These are phyloP conservation scores for Coniophora puteana DNA, from an alignment of 1,284 basidiomycete genomes.

Conservation along the genomic window DNA sequence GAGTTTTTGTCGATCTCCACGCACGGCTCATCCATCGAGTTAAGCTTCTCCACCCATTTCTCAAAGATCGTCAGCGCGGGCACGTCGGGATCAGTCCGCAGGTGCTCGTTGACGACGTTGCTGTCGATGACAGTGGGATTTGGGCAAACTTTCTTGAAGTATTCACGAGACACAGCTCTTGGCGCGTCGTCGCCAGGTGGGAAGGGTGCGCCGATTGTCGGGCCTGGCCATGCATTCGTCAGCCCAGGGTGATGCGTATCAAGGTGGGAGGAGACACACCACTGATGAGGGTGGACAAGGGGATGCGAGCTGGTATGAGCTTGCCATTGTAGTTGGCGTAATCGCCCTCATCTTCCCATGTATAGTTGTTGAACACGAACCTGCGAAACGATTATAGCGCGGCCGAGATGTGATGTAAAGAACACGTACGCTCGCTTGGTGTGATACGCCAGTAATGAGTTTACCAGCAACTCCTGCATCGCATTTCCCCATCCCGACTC, in stretches of 20 bases:
- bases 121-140: conserved; percentile 29
- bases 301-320: conserved; percentile 36
- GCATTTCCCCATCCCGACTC: conserved; percentile 57
- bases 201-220: conserved; percentile 33
- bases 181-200: conserved; percentile 27
- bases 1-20: conserved; percentile 34
- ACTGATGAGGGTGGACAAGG: conserved; percentile 38
- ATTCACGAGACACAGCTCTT: conserved; percentile 40
- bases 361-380: conserved; percentile 41
- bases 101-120: conserved; percentile 13
- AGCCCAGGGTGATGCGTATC: conserved; percentile 2
- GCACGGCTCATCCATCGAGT: conserved; percentile 36
- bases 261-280: conserved; percentile 21
- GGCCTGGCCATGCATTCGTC: conserved; percentile 20
- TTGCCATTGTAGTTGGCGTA: conserved; percentile 37
- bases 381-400: conserved; percentile 15
- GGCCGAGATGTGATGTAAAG: not conserved
- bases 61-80: conserved; percentile 31
- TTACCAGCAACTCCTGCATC: conserved; percentile 52
- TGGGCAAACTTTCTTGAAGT: conserved; percentile 40
- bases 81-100: conserved; percentile 19
- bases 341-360: conserved; percentile 29
- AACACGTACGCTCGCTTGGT: conserved; percentile 42
- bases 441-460: conserved; percentile 44
- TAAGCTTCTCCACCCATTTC: conserved; percentile 36